Conservation (phyloP, 345 rosid genomes). For the Gynandropsis gynandra region DNA sequence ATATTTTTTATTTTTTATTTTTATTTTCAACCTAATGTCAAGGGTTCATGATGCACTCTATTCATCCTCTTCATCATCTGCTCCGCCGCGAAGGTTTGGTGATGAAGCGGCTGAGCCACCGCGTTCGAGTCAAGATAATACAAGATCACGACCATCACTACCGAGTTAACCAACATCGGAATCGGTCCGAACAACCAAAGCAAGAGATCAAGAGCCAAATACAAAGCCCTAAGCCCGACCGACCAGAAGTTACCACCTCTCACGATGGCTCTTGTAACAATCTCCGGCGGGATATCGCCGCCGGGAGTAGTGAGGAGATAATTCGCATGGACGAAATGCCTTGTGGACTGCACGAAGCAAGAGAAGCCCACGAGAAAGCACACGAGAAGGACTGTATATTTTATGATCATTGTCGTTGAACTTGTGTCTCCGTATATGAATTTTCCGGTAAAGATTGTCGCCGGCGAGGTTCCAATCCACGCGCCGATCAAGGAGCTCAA, state of each 20-base stretch:
- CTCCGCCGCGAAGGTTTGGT: slow-evolving; percentile 25
- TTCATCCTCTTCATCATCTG: slow-evolving; percentile 25
- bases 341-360: slow-evolving; percentile 62
- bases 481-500: slow-evolving; percentile 76
- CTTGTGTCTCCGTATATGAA: slow-evolving; percentile 56
- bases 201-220: slow-evolving; percentile 54
- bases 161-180: slow-evolving; percentile 58
- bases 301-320: slow-evolving; percentile 54
- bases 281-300: slow-evolving; percentile 29
- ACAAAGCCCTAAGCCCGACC: slow-evolving; percentile 60
- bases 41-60: slow-evolving; percentile 22
- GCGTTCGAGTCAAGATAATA: slow-evolving; percentile 43
- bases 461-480: slow-evolving; percentile 56
- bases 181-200: slow-evolving; percentile 84
- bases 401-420: slow-evolving; percentile 53
- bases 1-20: too few species aligned
- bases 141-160: slow-evolving; percentile 39
- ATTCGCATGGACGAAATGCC: slow-evolving; percentile 56
- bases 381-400: slow-evolving; percentile 49
- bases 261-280: slow-evolving; percentile 35
- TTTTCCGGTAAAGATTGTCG: slow-evolving; percentile 31
- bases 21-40: slow-evolving; percentile 23
- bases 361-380: slow-evolving; percentile 63
- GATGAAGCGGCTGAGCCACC: slow-evolving; percentile 42
- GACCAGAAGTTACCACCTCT: slow-evolving; percentile 77